phyloP scores from a whole-genome alignment of 768 basidiomycete genomes.

The Naganishia friedmannii region DNA sequence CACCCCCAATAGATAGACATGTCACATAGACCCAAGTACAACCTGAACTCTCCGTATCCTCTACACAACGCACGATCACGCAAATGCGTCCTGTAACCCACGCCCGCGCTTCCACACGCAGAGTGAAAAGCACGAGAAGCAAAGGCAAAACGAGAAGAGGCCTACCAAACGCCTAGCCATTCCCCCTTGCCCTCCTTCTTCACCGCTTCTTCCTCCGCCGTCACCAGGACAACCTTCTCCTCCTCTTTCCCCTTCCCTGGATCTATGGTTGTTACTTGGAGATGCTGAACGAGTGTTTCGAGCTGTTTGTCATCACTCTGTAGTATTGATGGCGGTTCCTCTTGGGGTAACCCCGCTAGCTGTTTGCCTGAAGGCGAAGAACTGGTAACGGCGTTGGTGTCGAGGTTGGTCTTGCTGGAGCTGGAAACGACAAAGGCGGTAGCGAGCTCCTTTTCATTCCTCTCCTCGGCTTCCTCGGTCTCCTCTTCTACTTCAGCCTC shows the following conservation, averaged over 20 bases:
- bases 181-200: background rate
- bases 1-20: too few relatives aligned
- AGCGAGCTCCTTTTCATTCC: background rate
- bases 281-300: background rate
- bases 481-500: slow-evolving; percentile 70
- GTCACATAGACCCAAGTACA: too few relatives aligned
- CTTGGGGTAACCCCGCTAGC: too few relatives aligned
- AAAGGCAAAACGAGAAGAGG: too few relatives aligned
- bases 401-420: background rate
- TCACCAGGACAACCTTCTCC: background rate
- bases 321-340: too few relatives aligned
- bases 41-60: too few relatives aligned
- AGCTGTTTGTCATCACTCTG: background rate
- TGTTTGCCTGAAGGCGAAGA: too few relatives aligned
- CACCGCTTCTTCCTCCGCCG: background rate
- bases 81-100: too few relatives aligned
- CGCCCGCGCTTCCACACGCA: too few relatives aligned
- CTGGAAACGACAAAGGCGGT: background rate
- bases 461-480: slow-evolving; percentile 53
- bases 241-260: background rate
- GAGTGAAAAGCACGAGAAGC: too few relatives aligned
- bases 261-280: background rate
- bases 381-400: too few relatives aligned
- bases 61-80: too few relatives aligned
- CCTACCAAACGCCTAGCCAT: slow-evolving; percentile 11